These are phyloP conservation scores for Taphrina populina DNA, from an alignment of 1,139 yeast species.

Conservation along the genomic window DNA sequence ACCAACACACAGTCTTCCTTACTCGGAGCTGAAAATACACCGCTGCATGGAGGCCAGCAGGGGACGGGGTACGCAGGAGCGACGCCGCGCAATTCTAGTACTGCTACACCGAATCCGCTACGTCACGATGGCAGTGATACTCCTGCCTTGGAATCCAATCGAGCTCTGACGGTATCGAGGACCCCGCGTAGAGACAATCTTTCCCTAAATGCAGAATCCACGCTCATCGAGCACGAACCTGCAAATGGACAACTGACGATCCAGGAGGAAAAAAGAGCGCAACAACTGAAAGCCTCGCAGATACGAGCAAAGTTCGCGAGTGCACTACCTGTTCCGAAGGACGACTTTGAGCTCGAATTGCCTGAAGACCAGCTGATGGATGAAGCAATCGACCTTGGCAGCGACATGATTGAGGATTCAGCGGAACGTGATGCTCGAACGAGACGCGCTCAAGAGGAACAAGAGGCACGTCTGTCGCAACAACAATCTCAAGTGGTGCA, in stretches of 20 bases:
- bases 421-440: slow-evolving; percentile 46
- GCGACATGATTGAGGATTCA: slow-evolving; percentile 43
- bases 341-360: slow-evolving; percentile 57
- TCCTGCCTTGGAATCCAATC: neutral
- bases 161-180: slow-evolving; percentile 4
- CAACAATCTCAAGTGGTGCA: slow-evolving; percentile 56
- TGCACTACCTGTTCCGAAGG: slow-evolving; percentile 55
- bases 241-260: slow-evolving; percentile 32
- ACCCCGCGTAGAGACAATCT: slow-evolving; percentile 36
- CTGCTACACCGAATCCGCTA: slow-evolving; percentile 40
- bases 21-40: slow-evolving; percentile 42
- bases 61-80: slow-evolving; percentile 37
- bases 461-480: slow-evolving; percentile 42
- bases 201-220: slow-evolving; percentile 14
- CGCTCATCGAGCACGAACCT: slow-evolving; percentile 36
- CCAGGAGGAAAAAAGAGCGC: slow-evolving; percentile 5
- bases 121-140: slow-evolving; percentile 23
- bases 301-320: slow-evolving; percentile 46
- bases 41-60: slow-evolving; percentile 37
- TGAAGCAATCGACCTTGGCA: slow-evolving; percentile 38
- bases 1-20: slow-evolving; percentile 43
- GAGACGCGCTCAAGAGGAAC: slow-evolving; percentile 40
- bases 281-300: slow-evolving; percentile 3
- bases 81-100: slow-evolving; percentile 33
- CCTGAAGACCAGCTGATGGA: slow-evolving; percentile 44